Percentiles rank a stretch among this genome's conserved stretches.
phyloP scores from a whole-genome alignment of 2,329 filamentous ascomycete species.

The Cordyceps cateniannulata region DNA sequence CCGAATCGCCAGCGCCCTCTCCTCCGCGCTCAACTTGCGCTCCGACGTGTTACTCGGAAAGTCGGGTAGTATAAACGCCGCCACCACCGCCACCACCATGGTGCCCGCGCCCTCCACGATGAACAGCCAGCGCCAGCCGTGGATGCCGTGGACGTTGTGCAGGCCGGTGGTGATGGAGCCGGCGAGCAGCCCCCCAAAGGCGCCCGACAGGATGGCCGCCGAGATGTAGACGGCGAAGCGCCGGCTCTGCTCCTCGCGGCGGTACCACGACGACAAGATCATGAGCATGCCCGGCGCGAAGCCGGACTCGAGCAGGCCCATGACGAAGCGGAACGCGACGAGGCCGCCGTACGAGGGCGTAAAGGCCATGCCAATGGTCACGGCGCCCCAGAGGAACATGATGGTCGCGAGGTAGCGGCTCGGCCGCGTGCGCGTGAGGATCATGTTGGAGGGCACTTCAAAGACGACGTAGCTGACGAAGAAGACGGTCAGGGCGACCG shows the following conservation, averaged over 20 bases:
- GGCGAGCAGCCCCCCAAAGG: slow-evolving; percentile 51
- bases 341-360: slow-evolving; percentile 40
- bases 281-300: slow-evolving; percentile 52
- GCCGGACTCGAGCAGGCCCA: slow-evolving; percentile 50
- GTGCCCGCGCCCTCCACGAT: slow-evolving; percentile 61
- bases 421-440: slow-evolving; percentile 47
- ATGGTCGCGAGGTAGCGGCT: slow-evolving; percentile 47
- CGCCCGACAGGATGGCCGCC: slow-evolving; percentile 47
- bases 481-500: slow-evolving; percentile 51
- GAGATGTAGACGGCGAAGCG: slow-evolving; percentile 50
- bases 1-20: slow-evolving; percentile 59
- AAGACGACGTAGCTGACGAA: slow-evolving; percentile 51
- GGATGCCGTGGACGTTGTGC: slow-evolving; percentile 55
- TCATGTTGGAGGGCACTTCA: slow-evolving; percentile 49
- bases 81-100: slow-evolving; percentile 53
- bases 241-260: slow-evolving; percentile 46
- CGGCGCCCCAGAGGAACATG: slow-evolving; percentile 47
- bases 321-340: slow-evolving; percentile 38
- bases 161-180: slow-evolving; percentile 51
- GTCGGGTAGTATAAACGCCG: slow-evolving; percentile 67
- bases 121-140: slow-evolving; percentile 53
- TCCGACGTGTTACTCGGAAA: slow-evolving; percentile 59
- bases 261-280: slow-evolving; percentile 50
- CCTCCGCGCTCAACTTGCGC: slow-evolving; percentile 56
- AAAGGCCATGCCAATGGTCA: slow-evolving; percentile 48